Evolutionary conservation across 768 basidiomycete genomes (phyloP).

Genomic region (Fistulinella prunicolor): DNA sequence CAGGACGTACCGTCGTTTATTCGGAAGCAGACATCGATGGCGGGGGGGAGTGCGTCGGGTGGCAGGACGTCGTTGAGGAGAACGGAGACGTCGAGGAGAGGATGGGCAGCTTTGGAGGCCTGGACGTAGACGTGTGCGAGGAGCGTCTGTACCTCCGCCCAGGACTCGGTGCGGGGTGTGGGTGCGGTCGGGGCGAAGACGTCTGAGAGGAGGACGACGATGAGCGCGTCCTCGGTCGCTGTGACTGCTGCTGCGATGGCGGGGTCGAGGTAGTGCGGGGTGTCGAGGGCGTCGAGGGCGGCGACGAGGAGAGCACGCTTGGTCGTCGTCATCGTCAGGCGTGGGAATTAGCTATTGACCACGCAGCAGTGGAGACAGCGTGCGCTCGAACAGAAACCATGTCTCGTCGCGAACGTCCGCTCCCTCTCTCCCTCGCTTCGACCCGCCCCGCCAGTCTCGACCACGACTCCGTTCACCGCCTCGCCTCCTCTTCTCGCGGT

Average conservation of each 20-base stretch:
- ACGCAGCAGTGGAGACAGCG: no score
- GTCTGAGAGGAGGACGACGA: conserved; percentile 63
- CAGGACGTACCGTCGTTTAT: conserved; percentile 43
- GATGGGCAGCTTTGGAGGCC: conserved; percentile 72
- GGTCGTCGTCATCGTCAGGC: conserved; percentile 2
- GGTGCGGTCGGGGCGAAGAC: conserved; percentile 43
- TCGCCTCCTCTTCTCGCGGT: conserved; percentile 8
- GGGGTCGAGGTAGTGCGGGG: conserved; percentile 54
- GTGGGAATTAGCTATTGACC: no score
- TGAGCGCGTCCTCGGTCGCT: conserved; percentile 47
- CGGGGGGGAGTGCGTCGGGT: conserved; percentile 37
- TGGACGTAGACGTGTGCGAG: conserved; percentile 84
- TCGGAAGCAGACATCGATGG: conserved; percentile 40
- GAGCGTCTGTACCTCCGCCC: conserved; percentile 69
- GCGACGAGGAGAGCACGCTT: conserved; percentile 47
- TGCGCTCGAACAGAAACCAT: no score
- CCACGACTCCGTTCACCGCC: conserved; percentile 10
- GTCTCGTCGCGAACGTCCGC: not conserved
- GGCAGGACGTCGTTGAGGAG: conserved; percentile 59
- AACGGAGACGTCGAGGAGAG: conserved; percentile 78
- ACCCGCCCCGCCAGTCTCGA: conserved; percentile 16
- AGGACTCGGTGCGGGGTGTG: conserved; percentile 46
- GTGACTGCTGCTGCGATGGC: conserved; percentile 47
- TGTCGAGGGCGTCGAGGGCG: conserved; percentile 46
- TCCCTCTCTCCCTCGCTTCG: not conserved